A percentile compares a stretch with the other conserved stretches of the same genome.
These are phyloP conservation scores for Fusarium sp. DNA, from an alignment of 2,329 filamentous ascomycete species.

Conservation along the genomic window DNA sequence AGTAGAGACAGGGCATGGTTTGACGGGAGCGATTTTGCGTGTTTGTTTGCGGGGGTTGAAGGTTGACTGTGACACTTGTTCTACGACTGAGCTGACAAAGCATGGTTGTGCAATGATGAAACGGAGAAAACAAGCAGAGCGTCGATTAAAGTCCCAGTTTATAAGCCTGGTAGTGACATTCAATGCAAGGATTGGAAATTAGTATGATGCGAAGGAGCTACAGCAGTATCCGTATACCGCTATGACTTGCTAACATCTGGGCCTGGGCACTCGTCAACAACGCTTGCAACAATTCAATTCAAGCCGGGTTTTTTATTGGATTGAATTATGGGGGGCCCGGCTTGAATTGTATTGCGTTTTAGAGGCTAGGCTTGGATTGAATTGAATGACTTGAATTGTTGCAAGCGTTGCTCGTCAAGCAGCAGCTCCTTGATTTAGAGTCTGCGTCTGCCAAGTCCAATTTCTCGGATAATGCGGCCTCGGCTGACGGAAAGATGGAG, in stretches of 20 bases:
- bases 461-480: constrained; percentile 35
- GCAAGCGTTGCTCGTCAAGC: too few relatives aligned
- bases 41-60: background rate
- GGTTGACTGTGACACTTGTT: too few relatives aligned
- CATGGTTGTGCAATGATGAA: too few relatives aligned
- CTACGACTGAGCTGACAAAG: too few relatives aligned
- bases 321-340: too few relatives aligned
- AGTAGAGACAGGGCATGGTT: constrained; percentile 9
- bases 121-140: background rate
- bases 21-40: constrained; percentile 3
- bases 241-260: background rate
- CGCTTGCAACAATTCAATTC: too few relatives aligned
- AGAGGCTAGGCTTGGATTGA: too few relatives aligned
- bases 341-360: too few relatives aligned
- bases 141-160: background rate
- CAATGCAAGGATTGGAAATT: background rate
- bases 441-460: constrained; percentile 29
- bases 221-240: background rate
- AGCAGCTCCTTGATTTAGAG: constrained; percentile 21
- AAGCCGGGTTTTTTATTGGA: too few relatives aligned
- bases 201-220: background rate
- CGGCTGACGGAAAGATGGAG: constrained; percentile 27
- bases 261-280: constrained; percentile 7
- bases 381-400: too few relatives aligned
- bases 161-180: constrained; percentile 4